Conservation (phyloP, 2,329 filamentous ascomycete genomes). For the Hymenotorrendiella dingleyae region DNA sequence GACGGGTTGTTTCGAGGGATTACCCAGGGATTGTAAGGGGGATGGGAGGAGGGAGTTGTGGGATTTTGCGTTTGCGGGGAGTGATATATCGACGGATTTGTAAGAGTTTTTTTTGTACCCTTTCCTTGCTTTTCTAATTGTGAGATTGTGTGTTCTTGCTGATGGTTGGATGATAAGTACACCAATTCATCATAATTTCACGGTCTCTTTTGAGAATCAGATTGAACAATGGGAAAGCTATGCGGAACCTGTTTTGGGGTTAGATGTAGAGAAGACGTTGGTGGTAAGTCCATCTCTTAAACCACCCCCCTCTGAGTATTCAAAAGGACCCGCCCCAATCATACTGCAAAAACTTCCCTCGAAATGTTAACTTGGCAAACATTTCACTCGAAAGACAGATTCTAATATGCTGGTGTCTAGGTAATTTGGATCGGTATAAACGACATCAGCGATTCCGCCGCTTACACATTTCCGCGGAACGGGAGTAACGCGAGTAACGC, state of each 20-base stretch:
- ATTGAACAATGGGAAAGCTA: constrained; percentile 42
- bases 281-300: too few species aligned
- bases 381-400: too few species aligned
- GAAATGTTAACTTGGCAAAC: too few species aligned
- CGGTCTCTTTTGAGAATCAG: constrained; percentile 44
- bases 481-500: too few species aligned
- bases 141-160: neutral
- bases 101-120: constrained; percentile 15
- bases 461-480: constrained; percentile 35
- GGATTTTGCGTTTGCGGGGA: constrained; percentile 51
- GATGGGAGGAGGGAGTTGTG: constrained; percentile 44
- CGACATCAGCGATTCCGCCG: constrained; percentile 46
- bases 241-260: constrained; percentile 24
- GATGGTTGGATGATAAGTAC: too few species aligned
- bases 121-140: rapidly evolving
- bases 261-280: constrained; percentile 35
- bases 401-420: too few species aligned
- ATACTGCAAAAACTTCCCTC: too few species aligned
- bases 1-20: constrained; percentile 43
- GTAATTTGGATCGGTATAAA: constrained; percentile 54
- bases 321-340: too few species aligned
- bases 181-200: constrained; percentile 45
- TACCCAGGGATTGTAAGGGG: constrained; percentile 37
- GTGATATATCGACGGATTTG: constrained; percentile 41
- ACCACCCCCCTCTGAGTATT: too few species aligned